Evolutionary conservation across 805 yeast genomes (phyloP), one percentile per base, ranked within the genome.

Genomic region (Vanderwaltozyma tropicalis): DNA sequence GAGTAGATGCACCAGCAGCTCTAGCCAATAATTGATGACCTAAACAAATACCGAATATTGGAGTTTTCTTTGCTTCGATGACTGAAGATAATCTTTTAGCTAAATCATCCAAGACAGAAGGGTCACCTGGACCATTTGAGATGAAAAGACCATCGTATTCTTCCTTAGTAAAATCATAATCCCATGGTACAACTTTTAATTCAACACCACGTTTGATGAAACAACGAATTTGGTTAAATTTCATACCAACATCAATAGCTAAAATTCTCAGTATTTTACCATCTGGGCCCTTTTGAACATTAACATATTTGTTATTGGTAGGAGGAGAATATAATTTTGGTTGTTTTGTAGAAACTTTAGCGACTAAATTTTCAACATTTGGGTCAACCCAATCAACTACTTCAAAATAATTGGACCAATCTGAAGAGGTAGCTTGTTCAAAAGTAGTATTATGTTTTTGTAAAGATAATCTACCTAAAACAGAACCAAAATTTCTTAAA

Each of bases 51-150:
- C 98, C 98, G 55, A 92, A 92, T 40, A 92, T 72, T 38, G 98
- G 98, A 31, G 92, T 79, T 62, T 76, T 78, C 36, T 76, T 81
- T 27, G 73, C 71, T 31, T 69, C 68, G 41, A 89, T 59, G 26
- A 74, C 82, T 31, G 60, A 62, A 28, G 69, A 49, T 54, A 92
- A 66, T 49, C 72, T 77, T 29, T 64, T 69, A 26, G 81, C 81
- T 42, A 86, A 74, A 16, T 69, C 73, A 32, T 76, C 62, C 76
- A 92, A 72, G 41, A 83, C 85, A 31, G 92, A 74, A 41, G 99
- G 99, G 67, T 92, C 97, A 75, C 99, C 99, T 21, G 99, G 99
- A 69, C 99, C 99, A 64, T 92, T 92, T 39, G 96, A 88, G 48
- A 89, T 69, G 64, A 92, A 92, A 53, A 92, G 71, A 69, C 98